These are phyloP conservation scores for Podospora didyma DNA, from an alignment of 495 filamentous ascomycete genomes.

Conservation along the genomic window DNA sequence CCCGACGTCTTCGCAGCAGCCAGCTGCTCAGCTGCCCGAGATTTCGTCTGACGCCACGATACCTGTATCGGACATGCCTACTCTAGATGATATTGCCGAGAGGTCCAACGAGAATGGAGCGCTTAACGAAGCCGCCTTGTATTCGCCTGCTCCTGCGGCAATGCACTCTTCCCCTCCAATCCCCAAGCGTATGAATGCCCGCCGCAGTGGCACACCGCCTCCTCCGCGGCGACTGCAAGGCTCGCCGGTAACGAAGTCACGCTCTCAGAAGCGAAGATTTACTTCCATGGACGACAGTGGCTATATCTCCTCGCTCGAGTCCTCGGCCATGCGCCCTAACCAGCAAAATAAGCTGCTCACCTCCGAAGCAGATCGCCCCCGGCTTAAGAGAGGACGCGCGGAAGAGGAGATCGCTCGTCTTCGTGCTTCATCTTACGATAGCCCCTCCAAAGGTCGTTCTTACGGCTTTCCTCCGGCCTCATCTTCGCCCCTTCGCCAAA, in stretches of 20 bases:
- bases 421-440: slow-evolving; percentile 88
- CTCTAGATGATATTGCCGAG: slow-evolving; percentile 55
- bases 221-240: slow-evolving; percentile 55
- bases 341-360: slow-evolving; percentile 57
- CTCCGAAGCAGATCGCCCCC: slow-evolving; percentile 71
- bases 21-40: slow-evolving; percentile 39
- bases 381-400: slow-evolving; percentile 79
- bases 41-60: slow-evolving; percentile 95
- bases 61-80: slow-evolving; percentile 72
- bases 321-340: slow-evolving; percentile 74
- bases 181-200: slow-evolving; percentile 55
- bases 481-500: slow-evolving; percentile 58
- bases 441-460: slow-evolving; percentile 65
- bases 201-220: slow-evolving; percentile 69
- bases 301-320: slow-evolving; percentile 96
- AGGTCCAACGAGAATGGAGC: slow-evolving; percentile 46
- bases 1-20: slow-evolving; percentile 26
- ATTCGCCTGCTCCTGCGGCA: slow-evolving; percentile 50
- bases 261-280: slow-evolving; percentile 67
- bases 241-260: slow-evolving; percentile 53
- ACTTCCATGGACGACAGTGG: slow-evolving; percentile 86
- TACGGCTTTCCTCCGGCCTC: slow-evolving; percentile 44
- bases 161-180: slow-evolving; percentile 88
- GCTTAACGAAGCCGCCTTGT: slow-evolving; percentile 54
- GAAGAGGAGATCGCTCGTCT: slow-evolving; percentile 96